Base-by-base conservation (phyloP, 306 rosid species). In the Sphenostylis stenocarpa region DNA sequence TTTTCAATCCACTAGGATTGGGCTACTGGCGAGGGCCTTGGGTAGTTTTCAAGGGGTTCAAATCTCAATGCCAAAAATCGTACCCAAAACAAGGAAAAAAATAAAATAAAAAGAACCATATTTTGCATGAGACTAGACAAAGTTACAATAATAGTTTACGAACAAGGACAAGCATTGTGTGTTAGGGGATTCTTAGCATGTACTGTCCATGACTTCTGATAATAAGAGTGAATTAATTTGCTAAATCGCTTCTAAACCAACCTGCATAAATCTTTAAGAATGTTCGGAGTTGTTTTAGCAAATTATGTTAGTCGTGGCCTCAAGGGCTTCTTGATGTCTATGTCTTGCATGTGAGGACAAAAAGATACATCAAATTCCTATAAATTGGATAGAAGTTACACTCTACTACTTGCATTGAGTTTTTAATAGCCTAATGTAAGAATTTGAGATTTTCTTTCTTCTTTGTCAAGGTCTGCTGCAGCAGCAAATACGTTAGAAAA, bases 401-500 rank as follows among this genome's bases (percentile, higher is more conserved):
- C 6, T 34, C 16, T 21, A 28, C 20, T 26, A 28, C 24, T 26
- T 58, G 31, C 21, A 29, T 67, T 66, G 45, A 61, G 34, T 67
- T 26, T n/a, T 45, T 29, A 55, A 26, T 58, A 57, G 9, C 24
- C 67, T 15, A 36, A 75, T 75, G n/a, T 41, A 24, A 48, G 72
- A 53, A 57, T 80, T 79, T 76, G 77, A 75, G 77, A 39, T 41
- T 76, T n/a, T 77, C 65, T 80, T 77, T 84, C 34, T 76, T 56
- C 78, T 72, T 70, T 75, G 81, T 77, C 29, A 88, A 95, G 97
- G 86, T 95, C 98, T 73, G 9, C 97, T 11, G 91, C 89, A 56
- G 98, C 97, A 70, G 97, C 98, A 5, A 78, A 39, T 29, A 84
- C 58, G 80, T 82, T 95, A 82, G 98, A 92, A 62, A 66, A 84